These are phyloP conservation scores for Fomitopsis serialis DNA, from an alignment of 768 basidiomycete species.

Conservation along the genomic window DNA sequence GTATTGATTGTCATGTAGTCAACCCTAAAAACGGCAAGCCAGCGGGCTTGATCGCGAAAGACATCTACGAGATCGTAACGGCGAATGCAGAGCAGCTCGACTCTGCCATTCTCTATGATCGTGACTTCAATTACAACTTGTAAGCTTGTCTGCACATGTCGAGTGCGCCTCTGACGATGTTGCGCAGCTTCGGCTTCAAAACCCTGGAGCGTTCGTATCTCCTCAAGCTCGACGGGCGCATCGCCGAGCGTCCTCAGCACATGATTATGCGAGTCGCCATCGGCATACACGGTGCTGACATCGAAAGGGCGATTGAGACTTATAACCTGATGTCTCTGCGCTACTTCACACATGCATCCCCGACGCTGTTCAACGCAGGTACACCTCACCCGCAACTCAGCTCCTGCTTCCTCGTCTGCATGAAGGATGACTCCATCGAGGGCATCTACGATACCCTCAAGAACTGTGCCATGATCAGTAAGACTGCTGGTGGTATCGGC, in stretches of 20 bases:
- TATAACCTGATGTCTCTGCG: conserved; percentile 97
- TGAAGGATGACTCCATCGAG: conserved; percentile 99
- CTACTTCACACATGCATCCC: conserved; percentile 97
- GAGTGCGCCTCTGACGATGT: not conserved
- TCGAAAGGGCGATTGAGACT: conserved; percentile 86
- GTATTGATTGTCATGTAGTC: conserved; percentile 37
- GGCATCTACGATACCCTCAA: conserved; percentile 99
- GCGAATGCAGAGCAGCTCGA: conserved; percentile 80
- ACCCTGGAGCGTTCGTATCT: conserved; percentile 98
- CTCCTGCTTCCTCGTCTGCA: conserved; percentile 95
- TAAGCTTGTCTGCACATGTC: conserved; percentile 32
- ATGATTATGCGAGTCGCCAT: conserved; percentile 99
- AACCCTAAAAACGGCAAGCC: conserved; percentile 91
- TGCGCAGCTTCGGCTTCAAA: conserved; percentile 92
- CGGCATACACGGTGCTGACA: conserved; percentile 87
- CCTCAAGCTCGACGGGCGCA: conserved; percentile 87
- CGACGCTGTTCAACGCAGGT: conserved; percentile 97
- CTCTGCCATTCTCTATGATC: conserved; percentile 94
- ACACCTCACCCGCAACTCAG: conserved; percentile 93
- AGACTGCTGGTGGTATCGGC: conserved; percentile 98
- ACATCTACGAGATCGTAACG: conserved; percentile 78
- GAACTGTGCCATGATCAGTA: conserved; percentile 98
- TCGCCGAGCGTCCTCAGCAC: conserved; percentile 96
- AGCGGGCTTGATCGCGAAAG: conserved; percentile 88
- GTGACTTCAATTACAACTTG: conserved; percentile 98